phyloP scores from a whole-genome alignment of 805 yeast genomes.

The Yamadazyma sp. region DNA sequence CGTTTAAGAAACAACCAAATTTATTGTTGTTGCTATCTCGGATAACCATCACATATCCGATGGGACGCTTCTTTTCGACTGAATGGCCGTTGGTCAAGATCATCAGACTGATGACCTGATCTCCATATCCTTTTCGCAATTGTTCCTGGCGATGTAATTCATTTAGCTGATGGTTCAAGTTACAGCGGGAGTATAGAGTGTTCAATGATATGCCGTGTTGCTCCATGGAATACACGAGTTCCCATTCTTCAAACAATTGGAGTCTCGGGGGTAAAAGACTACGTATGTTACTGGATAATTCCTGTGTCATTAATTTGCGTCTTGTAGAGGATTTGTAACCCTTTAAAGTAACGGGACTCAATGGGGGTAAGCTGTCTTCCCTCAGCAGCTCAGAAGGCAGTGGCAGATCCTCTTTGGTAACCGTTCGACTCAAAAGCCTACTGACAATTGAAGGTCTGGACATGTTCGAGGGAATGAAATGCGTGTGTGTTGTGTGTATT shows the following conservation, averaged over 20 bases:
- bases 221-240: conserved; percentile 76
- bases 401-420: conserved; percentile 2
- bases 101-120: conserved; percentile 34
- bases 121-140: conserved; percentile 36
- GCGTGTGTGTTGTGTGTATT: no score
- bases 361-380: conserved; percentile 35
- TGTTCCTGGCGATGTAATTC: conserved; percentile 18
- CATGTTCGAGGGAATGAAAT: no score
- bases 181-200: conserved; percentile 64
- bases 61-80: conserved; percentile 33
- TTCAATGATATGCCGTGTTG: conserved; percentile 88
- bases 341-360: conserved; percentile 52
- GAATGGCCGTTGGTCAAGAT: conserved; percentile 18
- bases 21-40: conserved; percentile 60
- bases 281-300: conserved; percentile 74
- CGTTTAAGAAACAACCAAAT: conserved; percentile 83
- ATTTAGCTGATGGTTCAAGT: conserved; percentile 41
- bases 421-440: conserved; percentile 4
- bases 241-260: conserved; percentile 79
- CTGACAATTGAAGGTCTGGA: conserved; percentile 7
- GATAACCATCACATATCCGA: conserved; percentile 75
- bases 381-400: not conserved
- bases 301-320: conserved; percentile 55
- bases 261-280: conserved; percentile 72
- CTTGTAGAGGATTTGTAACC: conserved; percentile 66